Base-by-base conservation (phyloP, 1,139 yeast species). In the Pichia sp. region DNA sequence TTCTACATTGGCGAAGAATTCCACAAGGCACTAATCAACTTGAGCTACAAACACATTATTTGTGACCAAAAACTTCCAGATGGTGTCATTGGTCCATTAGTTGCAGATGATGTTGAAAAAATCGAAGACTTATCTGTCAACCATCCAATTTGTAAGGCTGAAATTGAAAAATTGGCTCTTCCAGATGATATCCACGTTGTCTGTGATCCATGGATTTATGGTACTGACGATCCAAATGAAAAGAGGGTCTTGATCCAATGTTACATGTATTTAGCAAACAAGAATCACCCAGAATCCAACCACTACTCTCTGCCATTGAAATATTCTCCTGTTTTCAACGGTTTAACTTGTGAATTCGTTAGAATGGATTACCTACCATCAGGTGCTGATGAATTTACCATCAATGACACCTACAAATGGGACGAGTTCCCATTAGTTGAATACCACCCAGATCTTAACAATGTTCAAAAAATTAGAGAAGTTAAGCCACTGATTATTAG, bases 131-230 rank as follows among this genome's bases (percentile, higher is more conserved):
- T 66, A 47, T 70, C 81, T 55, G 58, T 65, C 55, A 57, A 64
- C 34, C 83, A 82, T 58, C 92, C 94, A 27, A 52, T 56, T 5
- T 79, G 84, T 48, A 53, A 61, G 48, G 84, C 79, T 29, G 86
- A 81, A 62, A 68, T 80, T 56, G 83, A 68, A 56, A 83, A 77
- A 65, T 75, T 75, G 71, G 75, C 70, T 58, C 73, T 75, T 58
- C 87, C 81, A 58, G 62, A 66, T 40, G 71, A 73, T 57, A 60
- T 74, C 42, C 54, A 55, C 32, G 79, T 85, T 43, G 77, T 82
- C 59, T 75, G 73, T 59, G 87, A 86, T 61, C 90, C 94, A 44
- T 86, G 95, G 95, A 85, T 85, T 72, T 85, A 85, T 62, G 95
- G 95, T 55, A 81, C 87, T 38, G 90, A 83, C 61, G 76, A 75